Evolutionary conservation across 2,329 filamentous ascomycete genomes (phyloP).

Genomic region (Clonostachys solani): DNA sequence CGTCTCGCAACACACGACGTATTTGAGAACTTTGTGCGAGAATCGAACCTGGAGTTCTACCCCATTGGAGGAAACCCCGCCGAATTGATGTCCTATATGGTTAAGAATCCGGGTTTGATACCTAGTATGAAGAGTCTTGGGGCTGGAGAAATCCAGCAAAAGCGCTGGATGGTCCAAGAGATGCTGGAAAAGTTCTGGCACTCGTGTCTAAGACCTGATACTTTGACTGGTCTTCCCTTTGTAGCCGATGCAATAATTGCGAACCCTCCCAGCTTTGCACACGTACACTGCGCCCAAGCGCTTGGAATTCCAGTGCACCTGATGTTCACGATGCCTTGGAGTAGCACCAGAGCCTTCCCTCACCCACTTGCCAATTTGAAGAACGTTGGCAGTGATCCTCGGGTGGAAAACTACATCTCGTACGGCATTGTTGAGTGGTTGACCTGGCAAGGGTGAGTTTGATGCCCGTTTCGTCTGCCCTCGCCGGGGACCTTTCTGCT

Average conservation of each 20-base stretch:
- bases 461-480: no score
- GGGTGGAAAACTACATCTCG: constrained; percentile 69
- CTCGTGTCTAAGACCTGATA: constrained; percentile 17
- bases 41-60: constrained; percentile 91
- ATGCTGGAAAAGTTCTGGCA: constrained; percentile 22
- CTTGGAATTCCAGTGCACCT: constrained; percentile 92
- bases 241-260: constrained; percentile 88
- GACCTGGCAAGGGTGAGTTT: constrained; percentile 67
- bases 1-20: constrained; percentile 90
- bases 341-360: constrained; percentile 87
- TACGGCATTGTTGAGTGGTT: constrained; percentile 91
- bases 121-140: constrained; percentile 78
- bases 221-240: constrained; percentile 58
- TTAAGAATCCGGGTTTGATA: constrained; percentile 86
- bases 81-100: constrained; percentile 92
- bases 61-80: constrained; percentile 91
- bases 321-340: constrained; percentile 99
- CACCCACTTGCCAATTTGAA: constrained; percentile 90
- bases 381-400: not conserved
- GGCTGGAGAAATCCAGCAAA: constrained; percentile 96
- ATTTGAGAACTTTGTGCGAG: constrained; percentile 83
- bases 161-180: constrained; percentile 70
- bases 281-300: constrained; percentile 94
- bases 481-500: no score
- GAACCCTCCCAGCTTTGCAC: constrained; percentile 93